Base-by-base conservation (phyloP, 1,139 yeast species). In the Debaryomyces psychrophilus region DNA sequence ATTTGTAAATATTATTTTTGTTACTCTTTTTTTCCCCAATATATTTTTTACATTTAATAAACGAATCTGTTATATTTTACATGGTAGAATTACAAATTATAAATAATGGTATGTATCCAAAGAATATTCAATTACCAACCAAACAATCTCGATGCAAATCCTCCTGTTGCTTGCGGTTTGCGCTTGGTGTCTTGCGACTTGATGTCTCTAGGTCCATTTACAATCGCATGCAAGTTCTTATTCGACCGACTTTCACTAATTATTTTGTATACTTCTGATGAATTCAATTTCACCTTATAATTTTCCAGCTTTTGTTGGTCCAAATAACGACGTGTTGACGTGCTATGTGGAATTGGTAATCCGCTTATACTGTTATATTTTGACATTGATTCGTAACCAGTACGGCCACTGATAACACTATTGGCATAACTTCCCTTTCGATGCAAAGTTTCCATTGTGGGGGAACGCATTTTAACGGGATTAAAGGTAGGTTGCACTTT, bases 301-400 rank as follows among this genome's bases (percentile, higher is more conserved):
- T 74, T 66, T 5, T 84, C 73, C 46, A 90, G 73, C 14, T 78
- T 64, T 50, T 80, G 72, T 64, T 90, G 96, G 17, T 38, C 41
- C 9, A 38, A 38, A 22, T 38, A 15, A 18, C 27, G 34, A 15
- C 41, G 34, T 15, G 34, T 8, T n/a, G 34, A 38, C 17, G 9
- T 28, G 22, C 41, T 38, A 18, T 28, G 41, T 6, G 41, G 41
- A 38, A 38, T 38, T 6, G 18, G 34, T 18, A 28, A 8, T 18
- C 28, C 41, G 17, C 28, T 38, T n/a, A 38, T 18, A 12, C 35
- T 20, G 25, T n/a, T 28, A 38, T 38, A 38, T 27, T 35, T 27
- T 17, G 41, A 38, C 23, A 28, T 18, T 5, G 41, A 38, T 18
- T 38, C 41, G 22, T 38, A 11, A 26, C 36, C 40, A 23, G 28